A percentile compares a stretch with the other conserved stretches of the same genome.
These are phyloP conservation scores for Panicum miliaceum DNA, from an alignment of 176 grass and related monocot species.

Conservation along the genomic window DNA sequence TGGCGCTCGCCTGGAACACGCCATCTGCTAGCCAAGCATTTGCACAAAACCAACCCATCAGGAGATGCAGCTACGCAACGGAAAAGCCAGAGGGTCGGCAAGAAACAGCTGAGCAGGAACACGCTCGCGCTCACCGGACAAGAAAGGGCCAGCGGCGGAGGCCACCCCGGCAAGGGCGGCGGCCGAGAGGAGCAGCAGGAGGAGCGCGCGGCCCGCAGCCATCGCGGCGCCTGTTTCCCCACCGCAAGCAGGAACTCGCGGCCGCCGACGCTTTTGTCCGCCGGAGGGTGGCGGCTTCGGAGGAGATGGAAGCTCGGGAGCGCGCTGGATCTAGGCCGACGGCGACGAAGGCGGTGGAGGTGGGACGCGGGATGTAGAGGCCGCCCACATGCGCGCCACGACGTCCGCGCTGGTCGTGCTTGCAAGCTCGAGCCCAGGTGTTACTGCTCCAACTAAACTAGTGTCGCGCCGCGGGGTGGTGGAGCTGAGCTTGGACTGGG, in stretches of 20 bases:
- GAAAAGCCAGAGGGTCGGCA: not conserved
- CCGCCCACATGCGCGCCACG: conserved; percentile 43
- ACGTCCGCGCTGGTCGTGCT: conserved; percentile 38
- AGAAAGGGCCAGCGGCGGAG: conserved; percentile 34
- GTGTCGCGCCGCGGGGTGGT: not conserved
- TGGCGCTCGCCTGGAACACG: conserved; percentile 40
- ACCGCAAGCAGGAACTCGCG: not conserved
- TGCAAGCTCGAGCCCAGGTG: not conserved
- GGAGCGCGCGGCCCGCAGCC: conserved; percentile 15
- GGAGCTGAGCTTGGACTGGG: not conserved
- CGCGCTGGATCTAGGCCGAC: conserved; percentile 41
- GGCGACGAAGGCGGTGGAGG: not conserved
- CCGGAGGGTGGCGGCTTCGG: not conserved
- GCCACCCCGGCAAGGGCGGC: conserved; percentile 37
- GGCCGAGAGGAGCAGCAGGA: conserved; percentile 18
- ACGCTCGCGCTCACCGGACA: conserved; percentile 41
- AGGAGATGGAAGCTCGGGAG: conserved; percentile 3
- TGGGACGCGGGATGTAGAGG: conserved; percentile 1
- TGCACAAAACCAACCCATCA: conserved; percentile 26
- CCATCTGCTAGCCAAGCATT: conserved; percentile 35
- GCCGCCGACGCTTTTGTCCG: not conserved
- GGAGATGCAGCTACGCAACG: not conserved
- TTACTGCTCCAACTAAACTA: conserved; percentile 43
- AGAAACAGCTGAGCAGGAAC: not conserved
- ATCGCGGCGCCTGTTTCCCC: not conserved